These are phyloP conservation scores for Paxillus rubicundulus DNA, from an alignment of 768 basidiomycete genomes.

Conservation along the genomic window DNA sequence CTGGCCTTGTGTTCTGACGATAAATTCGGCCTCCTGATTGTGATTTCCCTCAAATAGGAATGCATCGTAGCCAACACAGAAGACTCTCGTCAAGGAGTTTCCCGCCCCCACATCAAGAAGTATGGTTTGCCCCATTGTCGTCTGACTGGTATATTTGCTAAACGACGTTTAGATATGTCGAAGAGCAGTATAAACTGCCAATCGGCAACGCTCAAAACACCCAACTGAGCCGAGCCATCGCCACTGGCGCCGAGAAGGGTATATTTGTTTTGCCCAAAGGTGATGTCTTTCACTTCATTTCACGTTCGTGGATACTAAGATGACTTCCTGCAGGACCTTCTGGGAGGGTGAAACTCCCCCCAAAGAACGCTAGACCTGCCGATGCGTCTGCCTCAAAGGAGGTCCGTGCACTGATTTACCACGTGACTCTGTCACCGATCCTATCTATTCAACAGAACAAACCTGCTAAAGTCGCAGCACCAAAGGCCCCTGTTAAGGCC, in stretches of 20 bases:
- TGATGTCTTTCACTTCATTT: slow-evolving; percentile 23
- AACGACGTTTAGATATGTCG: slow-evolving; percentile 63
- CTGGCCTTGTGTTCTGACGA: slow-evolving; percentile 7
- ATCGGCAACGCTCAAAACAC: slow-evolving; percentile 76
- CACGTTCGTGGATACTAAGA: slow-evolving; percentile 3
- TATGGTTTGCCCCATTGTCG: slow-evolving; percentile 37
- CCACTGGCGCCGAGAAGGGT: slow-evolving; percentile 77
- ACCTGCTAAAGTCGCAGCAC: slow-evolving; percentile 28
- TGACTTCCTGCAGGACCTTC: slow-evolving; percentile 35
- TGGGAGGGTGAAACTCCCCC: slow-evolving; percentile 66
- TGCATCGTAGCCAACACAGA: slow-evolving; percentile 73
- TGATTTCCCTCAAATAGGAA: slow-evolving; percentile 52
- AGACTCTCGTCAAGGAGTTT: slow-evolving; percentile 80
- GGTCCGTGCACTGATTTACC: slow-evolving; percentile 38
- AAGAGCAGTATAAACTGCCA: slow-evolving; percentile 76
- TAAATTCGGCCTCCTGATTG: slow-evolving; percentile 19
- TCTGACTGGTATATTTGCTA: slow-evolving; percentile 13
- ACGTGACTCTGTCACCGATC: slow-evolving; percentile 21
- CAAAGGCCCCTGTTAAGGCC: slow-evolving; percentile 24
- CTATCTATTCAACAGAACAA: slow-evolving; percentile 23
- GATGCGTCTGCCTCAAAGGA: slow-evolving; percentile 57
- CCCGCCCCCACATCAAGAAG: slow-evolving; percentile 93
- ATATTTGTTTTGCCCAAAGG: slow-evolving; percentile 90
- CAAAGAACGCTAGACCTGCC: slow-evolving; percentile 50
- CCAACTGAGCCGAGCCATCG: slow-evolving; percentile 79